These are phyloP conservation scores for Pulveroboletus ravenelii DNA, from an alignment of 768 basidiomycete genomes.

Conservation along the genomic window DNA sequence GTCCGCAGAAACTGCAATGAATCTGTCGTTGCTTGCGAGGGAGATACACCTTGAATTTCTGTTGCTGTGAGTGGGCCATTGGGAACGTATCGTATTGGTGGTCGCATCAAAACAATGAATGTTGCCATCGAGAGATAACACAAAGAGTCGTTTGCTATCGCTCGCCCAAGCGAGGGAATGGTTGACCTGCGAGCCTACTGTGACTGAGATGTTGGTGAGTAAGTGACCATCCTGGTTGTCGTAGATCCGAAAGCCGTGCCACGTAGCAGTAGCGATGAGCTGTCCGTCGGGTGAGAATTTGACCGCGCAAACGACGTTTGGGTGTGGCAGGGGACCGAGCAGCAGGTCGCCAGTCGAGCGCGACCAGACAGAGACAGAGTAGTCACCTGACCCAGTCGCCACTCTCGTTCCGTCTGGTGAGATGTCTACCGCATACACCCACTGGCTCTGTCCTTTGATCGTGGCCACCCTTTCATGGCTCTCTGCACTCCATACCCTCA, in stretches of 20 bases:
- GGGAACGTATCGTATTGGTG: background rate
- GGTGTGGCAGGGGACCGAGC: no score
- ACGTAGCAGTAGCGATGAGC: no score
- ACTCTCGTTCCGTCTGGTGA: background rate
- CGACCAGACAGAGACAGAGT: no score
- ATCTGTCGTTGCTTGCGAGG: background rate
- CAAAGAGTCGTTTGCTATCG: background rate
- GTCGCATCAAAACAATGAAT: background rate
- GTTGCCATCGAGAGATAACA: background rate
- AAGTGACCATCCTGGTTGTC: background rate
- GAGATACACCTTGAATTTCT: background rate
- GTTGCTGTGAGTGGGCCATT: background rate
- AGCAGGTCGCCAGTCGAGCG: no score
- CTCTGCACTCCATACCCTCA: background rate
- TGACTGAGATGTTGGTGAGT: background rate
- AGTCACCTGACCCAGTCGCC: no score
- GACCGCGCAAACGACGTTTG: no score
- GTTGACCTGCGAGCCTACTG: no score
- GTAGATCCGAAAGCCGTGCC: no score
- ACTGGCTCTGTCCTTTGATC: background rate
- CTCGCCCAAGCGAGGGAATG: no score
- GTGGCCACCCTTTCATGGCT: no score
- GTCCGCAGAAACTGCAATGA: no score
- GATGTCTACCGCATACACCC: background rate
- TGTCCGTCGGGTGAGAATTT: no score